Conservation (phyloP, 257 asterid species). For the Plantago ovata region DNA sequence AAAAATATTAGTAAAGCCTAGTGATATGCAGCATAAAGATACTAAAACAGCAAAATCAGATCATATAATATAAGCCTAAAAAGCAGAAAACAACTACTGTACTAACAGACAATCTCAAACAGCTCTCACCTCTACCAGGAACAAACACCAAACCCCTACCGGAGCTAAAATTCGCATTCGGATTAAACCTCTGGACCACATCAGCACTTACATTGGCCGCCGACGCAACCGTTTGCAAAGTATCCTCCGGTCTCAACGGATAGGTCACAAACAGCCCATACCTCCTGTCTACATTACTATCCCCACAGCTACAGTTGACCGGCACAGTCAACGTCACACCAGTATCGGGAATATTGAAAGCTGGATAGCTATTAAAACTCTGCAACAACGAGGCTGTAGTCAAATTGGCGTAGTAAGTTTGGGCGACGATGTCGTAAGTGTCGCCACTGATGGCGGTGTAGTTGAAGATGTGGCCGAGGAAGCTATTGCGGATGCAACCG, state of each 20-base stretch:
- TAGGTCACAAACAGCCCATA: slow-evolving; percentile 80
- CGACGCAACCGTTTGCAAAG: slow-evolving; percentile 42
- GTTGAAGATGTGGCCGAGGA: slow-evolving; percentile 50
- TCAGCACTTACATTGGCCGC: slow-evolving; percentile 43
- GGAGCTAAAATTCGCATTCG: slow-evolving; percentile 38
- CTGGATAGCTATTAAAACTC: slow-evolving; percentile 39
- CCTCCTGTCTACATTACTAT: slow-evolving; percentile 34
- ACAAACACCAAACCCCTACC: slow-evolving; percentile 54
- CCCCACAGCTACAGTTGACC: slow-evolving; percentile 88
- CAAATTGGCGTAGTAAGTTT: slow-evolving; percentile 47
- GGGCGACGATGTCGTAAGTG: slow-evolving; percentile 36
- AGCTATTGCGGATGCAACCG: slow-evolving; percentile 34
- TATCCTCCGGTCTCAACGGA: slow-evolving; percentile 59
- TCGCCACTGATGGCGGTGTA: slow-evolving; percentile 29
- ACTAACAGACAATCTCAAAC: neutral
- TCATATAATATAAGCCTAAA: no score
- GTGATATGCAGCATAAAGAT: no score
- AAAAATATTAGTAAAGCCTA: no score
- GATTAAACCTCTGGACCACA: slow-evolving; percentile 53
- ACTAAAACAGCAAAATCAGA: no score
- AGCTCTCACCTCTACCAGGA: slow-evolving; percentile 68
- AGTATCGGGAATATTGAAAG: slow-evolving; percentile 40
- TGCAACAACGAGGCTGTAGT: slow-evolving; percentile 38
- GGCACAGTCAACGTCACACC: slow-evolving; percentile 45
- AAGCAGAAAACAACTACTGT: no score